Conservation (phyloP, 2,329 filamentous ascomycete genomes). For the Lachnellula arida region DNA sequence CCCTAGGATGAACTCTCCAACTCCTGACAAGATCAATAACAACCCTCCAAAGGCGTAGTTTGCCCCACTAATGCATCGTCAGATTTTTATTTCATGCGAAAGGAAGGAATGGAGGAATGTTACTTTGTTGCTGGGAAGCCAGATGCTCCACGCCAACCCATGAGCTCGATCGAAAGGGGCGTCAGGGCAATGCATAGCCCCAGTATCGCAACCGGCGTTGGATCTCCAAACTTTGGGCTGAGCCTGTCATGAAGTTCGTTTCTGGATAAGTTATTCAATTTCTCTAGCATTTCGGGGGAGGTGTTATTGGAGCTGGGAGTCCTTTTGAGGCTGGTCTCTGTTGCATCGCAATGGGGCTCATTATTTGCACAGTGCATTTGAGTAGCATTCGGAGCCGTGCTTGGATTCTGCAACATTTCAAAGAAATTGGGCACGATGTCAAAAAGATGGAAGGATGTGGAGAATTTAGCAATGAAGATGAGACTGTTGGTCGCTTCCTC, state of each 20-base stretch:
- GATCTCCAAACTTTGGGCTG: background rate
- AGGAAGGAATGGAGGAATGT: background rate
- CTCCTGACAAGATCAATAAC: constrained; percentile 44
- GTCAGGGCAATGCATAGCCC: constrained; percentile 47
- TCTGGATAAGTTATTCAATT: background rate
- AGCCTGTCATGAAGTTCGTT: background rate
- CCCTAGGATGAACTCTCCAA: constrained; percentile 51
- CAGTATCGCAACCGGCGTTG: constrained; percentile 34
- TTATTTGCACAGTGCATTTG: too few relatives aligned
- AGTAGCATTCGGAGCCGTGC: too few relatives aligned
- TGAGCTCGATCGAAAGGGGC: constrained; percentile 43
- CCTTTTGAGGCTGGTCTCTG: background rate
- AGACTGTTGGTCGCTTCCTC: too few relatives aligned
- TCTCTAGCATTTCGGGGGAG: background rate
- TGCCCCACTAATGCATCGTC: constrained; percentile 31
- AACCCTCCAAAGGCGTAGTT: constrained; percentile 48
- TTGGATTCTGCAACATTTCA: too few relatives aligned
- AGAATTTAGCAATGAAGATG: too few relatives aligned
- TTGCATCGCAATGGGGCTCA: too few relatives aligned
- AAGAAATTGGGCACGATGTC: too few relatives aligned
- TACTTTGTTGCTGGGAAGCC: constrained; percentile 44
- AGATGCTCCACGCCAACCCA: constrained; percentile 49
- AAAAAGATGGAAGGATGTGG: too few relatives aligned
- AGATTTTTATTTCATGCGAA: background rate
- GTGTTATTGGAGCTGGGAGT: too few relatives aligned